phyloP scores from a whole-genome alignment of 306 rosid species.

The Lupinus albus region DNA sequence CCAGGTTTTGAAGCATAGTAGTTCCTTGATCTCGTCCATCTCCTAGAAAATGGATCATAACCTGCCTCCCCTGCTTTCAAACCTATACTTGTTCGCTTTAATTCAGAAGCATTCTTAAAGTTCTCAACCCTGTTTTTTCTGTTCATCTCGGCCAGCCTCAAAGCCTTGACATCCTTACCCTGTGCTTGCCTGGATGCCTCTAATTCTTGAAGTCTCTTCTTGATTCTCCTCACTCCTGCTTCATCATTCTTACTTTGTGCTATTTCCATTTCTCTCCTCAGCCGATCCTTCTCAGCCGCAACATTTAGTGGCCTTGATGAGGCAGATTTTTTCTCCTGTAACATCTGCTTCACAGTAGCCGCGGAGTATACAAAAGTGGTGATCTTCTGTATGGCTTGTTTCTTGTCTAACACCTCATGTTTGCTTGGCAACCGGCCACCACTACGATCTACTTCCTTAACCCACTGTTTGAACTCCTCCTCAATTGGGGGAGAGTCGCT shows the following conservation, averaged over 20 bases:
- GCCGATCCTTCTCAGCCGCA: slow-evolving; percentile 89
- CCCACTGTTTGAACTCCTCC: slow-evolving; percentile 89
- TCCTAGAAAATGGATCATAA: slow-evolving; percentile 89
- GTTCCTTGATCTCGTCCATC: slow-evolving; percentile 93
- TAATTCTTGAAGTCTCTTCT: slow-evolving; percentile 59
- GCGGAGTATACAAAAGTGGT: slow-evolving; percentile 77
- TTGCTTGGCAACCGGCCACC: slow-evolving; percentile 81
- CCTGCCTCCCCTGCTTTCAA: slow-evolving; percentile 91
- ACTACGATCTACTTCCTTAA: slow-evolving; percentile 79
- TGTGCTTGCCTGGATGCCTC: slow-evolving; percentile 67
- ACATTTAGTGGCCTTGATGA: slow-evolving; percentile 75
- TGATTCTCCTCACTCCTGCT: slow-evolving; percentile 66
- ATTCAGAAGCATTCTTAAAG: slow-evolving; percentile 86
- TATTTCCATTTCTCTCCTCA: slow-evolving; percentile 77
- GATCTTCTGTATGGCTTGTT: slow-evolving; percentile 68
- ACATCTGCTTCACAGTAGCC: slow-evolving; percentile 83
- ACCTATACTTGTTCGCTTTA: slow-evolving; percentile 54
- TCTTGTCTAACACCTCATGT: slow-evolving; percentile 67
- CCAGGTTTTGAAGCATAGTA: slow-evolving; percentile 74
- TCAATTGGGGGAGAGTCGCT: slow-evolving; percentile 73
- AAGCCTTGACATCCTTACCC: slow-evolving; percentile 70
- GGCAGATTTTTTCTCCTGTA: slow-evolving; percentile 82
- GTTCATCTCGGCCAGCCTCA: slow-evolving; percentile 88
- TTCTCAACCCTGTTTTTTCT: slow-evolving; percentile 83
- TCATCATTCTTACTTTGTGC: slow-evolving; percentile 71